Base-by-base conservation (phyloP, 2,329 filamentous ascomycete species). In the Sclerotinia glacialis region DNA sequence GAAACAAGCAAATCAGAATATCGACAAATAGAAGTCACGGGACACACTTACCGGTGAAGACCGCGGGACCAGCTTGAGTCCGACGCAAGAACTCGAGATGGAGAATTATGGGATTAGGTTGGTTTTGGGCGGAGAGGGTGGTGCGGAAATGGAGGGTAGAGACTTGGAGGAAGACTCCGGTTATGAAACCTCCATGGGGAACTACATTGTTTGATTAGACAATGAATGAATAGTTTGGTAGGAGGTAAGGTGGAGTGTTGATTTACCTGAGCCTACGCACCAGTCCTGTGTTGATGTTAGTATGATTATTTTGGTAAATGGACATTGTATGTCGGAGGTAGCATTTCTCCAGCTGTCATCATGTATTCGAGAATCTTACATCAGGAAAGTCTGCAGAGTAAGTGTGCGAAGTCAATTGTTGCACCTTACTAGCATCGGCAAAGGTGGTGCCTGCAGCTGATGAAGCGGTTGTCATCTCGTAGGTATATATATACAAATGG, bases 171-270 rank as follows among this genome's bases (percentile, higher is more conserved):
- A 92, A 82, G 59, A 84, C 80, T 0, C 86, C 82, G 12, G 88
- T 87, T 21, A 90, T 85, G 72, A 88, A 89, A 67, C 89, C 89
- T 63, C 89, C 89, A 76, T 92, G 87, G 7, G 89, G 88, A 16
- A 91, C 89, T 88, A 73, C 46, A 55, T 42, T n/a, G 21, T 26
- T 53, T 64, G 65, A 44, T 46, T 28, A 65, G 44, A 42, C 16
- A 23, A 16, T 31, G 60, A 21, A 67, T 46, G 59, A 66, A 16
- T 49, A 62, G 62, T 59, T 58, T 54, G 18, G 53, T 50, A 16
- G 28, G 34, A 37, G 47, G 64, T 18, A 65, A n/a, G 31, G 26
- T 18, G 28, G 31, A 50, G 21, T 31, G 47, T 26, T 47, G 21
- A 70, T 70, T 64, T 80, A 86, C 86, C 87, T 70, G 81, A 83